A percentile compares a stretch with the other conserved stretches of the same genome.
Evolutionary conservation across 768 basidiomycete genomes (phyloP).

Genomic region (Calocera cornea): DNA sequence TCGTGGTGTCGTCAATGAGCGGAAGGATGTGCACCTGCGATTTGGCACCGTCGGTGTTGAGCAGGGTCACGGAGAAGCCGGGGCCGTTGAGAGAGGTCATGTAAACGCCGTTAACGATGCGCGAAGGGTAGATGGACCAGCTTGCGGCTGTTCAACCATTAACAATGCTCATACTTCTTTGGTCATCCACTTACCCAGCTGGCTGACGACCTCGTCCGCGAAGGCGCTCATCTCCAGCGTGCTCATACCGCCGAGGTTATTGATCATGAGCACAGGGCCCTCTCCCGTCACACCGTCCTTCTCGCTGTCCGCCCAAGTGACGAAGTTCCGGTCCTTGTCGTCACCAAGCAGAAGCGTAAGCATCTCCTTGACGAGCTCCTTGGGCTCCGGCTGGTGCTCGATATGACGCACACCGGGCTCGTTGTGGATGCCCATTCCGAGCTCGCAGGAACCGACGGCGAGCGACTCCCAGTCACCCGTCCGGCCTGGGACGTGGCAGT

Average conservation of each 20-base stretch:
- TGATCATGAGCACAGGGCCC: slow-evolving; percentile 52
- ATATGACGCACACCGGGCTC: slow-evolving; percentile 61
- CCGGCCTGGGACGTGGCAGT: slow-evolving; percentile 76
- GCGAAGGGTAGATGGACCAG: slow-evolving; percentile 25
- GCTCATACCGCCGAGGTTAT: slow-evolving; percentile 77
- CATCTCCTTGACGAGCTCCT: slow-evolving; percentile 51
- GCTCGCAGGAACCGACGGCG: slow-evolving; percentile 57
- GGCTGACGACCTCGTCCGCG: slow-evolving; percentile 38
- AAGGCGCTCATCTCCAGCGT: slow-evolving; percentile 68
- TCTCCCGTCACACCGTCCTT: slow-evolving; percentile 14
- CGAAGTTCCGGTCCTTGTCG: slow-evolving; percentile 55
- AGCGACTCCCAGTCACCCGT: slow-evolving; percentile 48
- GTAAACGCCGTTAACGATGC: slow-evolving; percentile 37
- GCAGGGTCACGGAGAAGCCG: slow-evolving; percentile 73
- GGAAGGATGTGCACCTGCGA: slow-evolving; percentile 38
- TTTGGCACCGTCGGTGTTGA: slow-evolving; percentile 32
- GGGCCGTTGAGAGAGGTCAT: slow-evolving; percentile 90
- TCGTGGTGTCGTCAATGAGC: slow-evolving; percentile 52
- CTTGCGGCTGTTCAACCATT: neutral
- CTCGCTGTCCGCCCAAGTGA: slow-evolving; percentile 15
- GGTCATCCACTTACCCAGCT: slow-evolving; percentile 37
- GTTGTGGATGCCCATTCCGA: slow-evolving; percentile 83
- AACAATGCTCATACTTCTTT: neutral
- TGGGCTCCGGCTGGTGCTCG: slow-evolving; percentile 49
- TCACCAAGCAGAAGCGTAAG: slow-evolving; percentile 56